Evolutionary conservation across 345 rosid species (phyloP), one percentile per base, ranked within the genome.

Genomic region (Erodium maritimum): DNA sequence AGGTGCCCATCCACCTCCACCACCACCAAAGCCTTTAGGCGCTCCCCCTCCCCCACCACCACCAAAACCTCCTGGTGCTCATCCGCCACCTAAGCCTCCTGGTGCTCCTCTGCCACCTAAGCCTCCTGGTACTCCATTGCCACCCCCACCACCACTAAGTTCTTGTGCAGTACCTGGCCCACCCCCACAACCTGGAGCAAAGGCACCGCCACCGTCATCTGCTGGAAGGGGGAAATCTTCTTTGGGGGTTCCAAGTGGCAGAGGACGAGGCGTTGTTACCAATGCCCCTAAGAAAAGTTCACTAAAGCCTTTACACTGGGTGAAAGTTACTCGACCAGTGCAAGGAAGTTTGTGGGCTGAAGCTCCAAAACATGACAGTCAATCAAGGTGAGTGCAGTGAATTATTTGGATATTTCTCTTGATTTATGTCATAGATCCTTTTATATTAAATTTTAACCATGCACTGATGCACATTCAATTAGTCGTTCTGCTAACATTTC

Each of bases 311-410:
- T 75, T 88, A 56, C 96, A 91, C 75, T 91, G 98, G 98, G 89
- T 82, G 25, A 91, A 91, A 84, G 96, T 91, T 60, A 86, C 94
- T 58, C 83, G 96, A 63, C 78, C 96, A 66, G 60, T 79, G 78
- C 86, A 83, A 75, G 98, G 98, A 58, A 91, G 96, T 80, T 69
- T 91, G 66, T 91, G 98, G 98, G 98, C 93, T 63, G 98, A 91
- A 73, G 76, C 87, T 64, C 86, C 76, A 63, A 80, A 88, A 66
- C 90, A 86, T 64, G 96, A 91, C 61, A 78, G 79, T 75, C 81
- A 81, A 23, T 75, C 93, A 67, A 80, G 96, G 98, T 86, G 59
- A 23, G 76, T 77, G 56, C 53, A 62, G 62, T 29, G 61, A 55
- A 7, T 55, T 52, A 55, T 55, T 19, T n/a, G 20, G n/a, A 51